Conservation (phyloP, 148 eudicot species). For the Polygonum maritimum region DNA sequence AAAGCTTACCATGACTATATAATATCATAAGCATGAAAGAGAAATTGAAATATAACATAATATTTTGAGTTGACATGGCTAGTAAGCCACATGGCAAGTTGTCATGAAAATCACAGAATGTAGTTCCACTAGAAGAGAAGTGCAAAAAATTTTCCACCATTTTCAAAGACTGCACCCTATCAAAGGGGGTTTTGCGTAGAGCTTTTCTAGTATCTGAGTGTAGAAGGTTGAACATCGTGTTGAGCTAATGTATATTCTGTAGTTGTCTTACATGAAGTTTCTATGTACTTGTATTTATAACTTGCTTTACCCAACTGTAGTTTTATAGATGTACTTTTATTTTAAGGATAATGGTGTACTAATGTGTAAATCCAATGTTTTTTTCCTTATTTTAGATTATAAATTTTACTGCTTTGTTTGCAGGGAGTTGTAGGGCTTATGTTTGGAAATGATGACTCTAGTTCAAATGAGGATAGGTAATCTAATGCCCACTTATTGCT, state of each 20-base stretch:
- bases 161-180: neutral
- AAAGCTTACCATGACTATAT: neutral
- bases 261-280: neutral
- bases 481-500: neutral
- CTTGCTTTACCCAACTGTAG: neutral
- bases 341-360: neutral
- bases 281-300: neutral
- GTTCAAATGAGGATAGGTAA: conserved; percentile 80
- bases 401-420: conserved; percentile 1
- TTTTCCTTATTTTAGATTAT: neutral
- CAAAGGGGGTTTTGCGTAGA: neutral
- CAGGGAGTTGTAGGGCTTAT: conserved; percentile 94
- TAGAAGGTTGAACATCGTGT: neutral
- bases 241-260: neutral
- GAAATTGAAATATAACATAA: neutral
- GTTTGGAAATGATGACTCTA: conserved; percentile 78
- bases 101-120: neutral
- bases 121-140: neutral
- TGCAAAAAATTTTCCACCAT: neutral
- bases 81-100: neutral
- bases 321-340: neutral
- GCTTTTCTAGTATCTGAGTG: neutral
- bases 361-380: neutral
- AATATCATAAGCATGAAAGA: neutral
- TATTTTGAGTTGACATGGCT: neutral